Evolutionary conservation across 2,329 filamentous ascomycete genomes (phyloP).

Genomic region (Fusarium sp.): DNA sequence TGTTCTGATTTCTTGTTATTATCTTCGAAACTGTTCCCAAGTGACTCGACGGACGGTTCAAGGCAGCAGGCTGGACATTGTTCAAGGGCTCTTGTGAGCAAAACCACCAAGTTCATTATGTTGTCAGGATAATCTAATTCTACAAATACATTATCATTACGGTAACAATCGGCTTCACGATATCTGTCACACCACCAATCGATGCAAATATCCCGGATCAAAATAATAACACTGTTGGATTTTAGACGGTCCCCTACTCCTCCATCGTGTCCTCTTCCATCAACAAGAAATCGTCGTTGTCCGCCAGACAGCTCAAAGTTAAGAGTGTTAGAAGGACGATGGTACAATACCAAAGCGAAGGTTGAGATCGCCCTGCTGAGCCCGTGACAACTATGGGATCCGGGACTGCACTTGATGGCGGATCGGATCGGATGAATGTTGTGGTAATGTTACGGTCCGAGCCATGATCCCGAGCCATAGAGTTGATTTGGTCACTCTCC

Average conservation of each 20-base stretch:
- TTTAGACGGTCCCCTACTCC: background rate
- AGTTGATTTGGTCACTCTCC: background rate
- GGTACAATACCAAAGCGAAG: background rate
- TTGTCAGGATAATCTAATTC: slow-evolving; percentile 28
- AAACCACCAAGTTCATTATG: background rate
- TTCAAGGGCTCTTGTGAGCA: background rate
- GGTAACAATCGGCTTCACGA: slow-evolving; percentile 28
- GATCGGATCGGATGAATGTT: slow-evolving; percentile 2
- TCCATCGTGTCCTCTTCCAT: background rate
- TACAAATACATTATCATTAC: slow-evolving; percentile 29
- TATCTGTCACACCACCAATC: slow-evolving; percentile 32
- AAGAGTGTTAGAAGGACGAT: background rate
- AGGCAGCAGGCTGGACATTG: background rate
- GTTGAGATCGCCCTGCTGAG: background rate
- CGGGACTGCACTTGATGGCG: background rate
- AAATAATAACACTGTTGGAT: background rate
- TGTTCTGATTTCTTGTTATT: background rate
- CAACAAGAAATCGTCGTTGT: background rate
- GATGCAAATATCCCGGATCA: slow-evolving; percentile 21
- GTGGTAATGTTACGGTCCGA: background rate
- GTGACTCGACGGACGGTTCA: background rate
- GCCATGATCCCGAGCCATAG: background rate
- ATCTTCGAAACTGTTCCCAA: background rate
- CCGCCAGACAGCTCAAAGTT: background rate
- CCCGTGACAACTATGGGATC: slow-evolving; percentile 1